Evolutionary conservation across 75 land plant species (phyloP).

Genomic region (Sequoia sempervirens): DNA sequence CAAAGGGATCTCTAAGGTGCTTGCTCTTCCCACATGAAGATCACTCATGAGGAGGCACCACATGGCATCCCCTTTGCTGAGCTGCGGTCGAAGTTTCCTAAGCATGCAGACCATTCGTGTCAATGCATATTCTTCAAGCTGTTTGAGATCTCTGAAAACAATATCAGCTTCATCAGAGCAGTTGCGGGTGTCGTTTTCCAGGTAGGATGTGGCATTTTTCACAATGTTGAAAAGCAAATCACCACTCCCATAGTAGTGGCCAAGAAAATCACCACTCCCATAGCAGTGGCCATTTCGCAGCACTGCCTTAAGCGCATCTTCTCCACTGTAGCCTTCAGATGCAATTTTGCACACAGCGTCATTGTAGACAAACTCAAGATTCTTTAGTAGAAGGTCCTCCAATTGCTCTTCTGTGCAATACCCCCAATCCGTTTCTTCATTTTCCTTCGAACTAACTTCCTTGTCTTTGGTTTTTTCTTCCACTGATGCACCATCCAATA

Average conservation of each 20-base stretch:
- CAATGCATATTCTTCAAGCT: conserved; percentile 55
- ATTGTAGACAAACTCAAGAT: conserved; percentile 19
- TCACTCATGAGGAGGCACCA: conserved; percentile 82
- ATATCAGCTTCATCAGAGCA: conserved; percentile 19
- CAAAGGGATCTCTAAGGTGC: conserved; percentile 41
- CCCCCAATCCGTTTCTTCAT: conserved; percentile 26
- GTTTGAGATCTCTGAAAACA: conserved; percentile 51
- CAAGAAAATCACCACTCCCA: conserved; percentile 25
- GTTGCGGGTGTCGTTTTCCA: conserved; percentile 15
- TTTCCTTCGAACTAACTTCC: conserved; percentile 1
- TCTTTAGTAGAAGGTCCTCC: conserved; percentile 23
- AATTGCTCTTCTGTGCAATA: conserved; percentile 22
- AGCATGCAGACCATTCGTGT: conserved; percentile 63
- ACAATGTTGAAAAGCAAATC: conserved; percentile 43
- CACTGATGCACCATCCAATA: not conserved
- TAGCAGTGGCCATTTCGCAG: conserved; percentile 16
- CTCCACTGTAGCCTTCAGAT: conserved; percentile 8
- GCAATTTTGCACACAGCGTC: conserved; percentile 17
- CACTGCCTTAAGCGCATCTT: conserved; percentile 19
- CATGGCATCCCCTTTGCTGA: conserved; percentile 71
- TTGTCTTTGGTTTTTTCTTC: conserved; percentile 5
- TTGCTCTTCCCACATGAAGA: conserved; percentile 53
- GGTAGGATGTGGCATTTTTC: conserved; percentile 41
- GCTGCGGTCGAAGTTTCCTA: conserved; percentile 39
- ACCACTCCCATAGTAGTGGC: conserved; percentile 17